A percentile compares a stretch with the other conserved stretches of the same genome.
These are phyloP conservation scores for Aspergillus transmontanensis DNA, from an alignment of 2,329 filamentous ascomycete species.

Conservation along the genomic window DNA sequence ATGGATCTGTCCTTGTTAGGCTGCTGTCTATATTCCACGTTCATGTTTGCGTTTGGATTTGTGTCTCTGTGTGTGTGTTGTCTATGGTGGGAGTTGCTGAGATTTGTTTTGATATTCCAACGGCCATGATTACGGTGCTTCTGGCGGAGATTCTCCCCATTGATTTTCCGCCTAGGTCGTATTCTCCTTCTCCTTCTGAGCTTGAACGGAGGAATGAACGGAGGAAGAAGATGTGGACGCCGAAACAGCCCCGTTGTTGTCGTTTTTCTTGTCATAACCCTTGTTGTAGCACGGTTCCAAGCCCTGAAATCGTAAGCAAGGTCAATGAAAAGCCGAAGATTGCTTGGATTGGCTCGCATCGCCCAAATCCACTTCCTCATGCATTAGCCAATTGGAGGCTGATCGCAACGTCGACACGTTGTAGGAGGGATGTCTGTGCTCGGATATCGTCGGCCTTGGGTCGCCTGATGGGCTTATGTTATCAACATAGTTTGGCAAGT, in stretches of 20 bases:
- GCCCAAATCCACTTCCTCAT: not conserved
- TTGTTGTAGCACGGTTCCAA: too few species aligned
- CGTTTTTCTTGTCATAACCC: too few species aligned
- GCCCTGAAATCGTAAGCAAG: not conserved
- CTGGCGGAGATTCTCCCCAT: too few species aligned
- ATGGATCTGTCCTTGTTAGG: slow-evolving; percentile 25
- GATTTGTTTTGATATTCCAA: not conserved
- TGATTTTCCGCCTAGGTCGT: too few species aligned
- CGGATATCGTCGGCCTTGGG: not conserved
- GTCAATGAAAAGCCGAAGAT: not conserved
- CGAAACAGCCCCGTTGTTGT: too few species aligned
- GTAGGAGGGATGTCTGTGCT: not conserved
- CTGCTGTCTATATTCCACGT: not conserved
- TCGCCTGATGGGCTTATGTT: not conserved
- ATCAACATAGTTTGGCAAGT: not conserved
- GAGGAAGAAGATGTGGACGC: too few species aligned
- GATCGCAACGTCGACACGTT: not conserved
- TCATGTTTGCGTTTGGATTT: too few species aligned
- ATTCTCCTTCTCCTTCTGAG: too few species aligned
- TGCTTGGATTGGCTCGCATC: not conserved
- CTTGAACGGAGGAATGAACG: too few species aligned
- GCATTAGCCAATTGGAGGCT: not conserved
- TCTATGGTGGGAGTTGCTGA: not conserved
- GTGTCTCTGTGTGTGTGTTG: too few species aligned
- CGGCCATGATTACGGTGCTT: too few species aligned